Conservation (phyloP, 164 flowering plant species). For the Vitis vinifera region ASM3070453v1 NC_081821.1:12682001-12682500, state of each 20-base stretch:
- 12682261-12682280: neutral
- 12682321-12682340: neutral
- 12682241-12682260: neutral
- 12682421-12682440: neutral
- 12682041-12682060: neutral
- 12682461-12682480: neutral
- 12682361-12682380: neutral
- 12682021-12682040: neutral
- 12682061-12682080: neutral
- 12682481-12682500: conserved; percentile 2
- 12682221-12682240: neutral
- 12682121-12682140: neutral
- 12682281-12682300: neutral
- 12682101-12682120: neutral
- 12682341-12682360: neutral
- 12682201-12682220: no score
- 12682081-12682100: neutral
- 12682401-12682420: neutral
- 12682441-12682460: neutral
- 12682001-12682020: conserved; percentile 4
- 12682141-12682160: neutral
- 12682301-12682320: neutral
- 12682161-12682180: neutral
- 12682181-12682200: no score
- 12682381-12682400: neutral